phyloP scores from a whole-genome alignment of 352 stramenopile species.

The Phytophthora brassicae region DNA sequence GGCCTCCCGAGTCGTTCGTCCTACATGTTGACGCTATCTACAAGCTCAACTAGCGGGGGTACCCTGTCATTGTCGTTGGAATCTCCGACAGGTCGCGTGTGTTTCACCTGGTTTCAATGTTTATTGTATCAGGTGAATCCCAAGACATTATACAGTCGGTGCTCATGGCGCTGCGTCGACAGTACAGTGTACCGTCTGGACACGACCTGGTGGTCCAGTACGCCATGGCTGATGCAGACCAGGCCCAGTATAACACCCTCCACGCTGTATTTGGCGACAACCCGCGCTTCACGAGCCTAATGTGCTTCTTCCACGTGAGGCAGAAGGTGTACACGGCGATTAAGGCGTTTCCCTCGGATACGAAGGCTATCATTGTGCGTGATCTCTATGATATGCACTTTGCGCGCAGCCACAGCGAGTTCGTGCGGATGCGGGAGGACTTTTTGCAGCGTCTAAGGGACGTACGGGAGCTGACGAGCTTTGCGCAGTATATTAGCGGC shows the following conservation, averaged over 20 bases:
- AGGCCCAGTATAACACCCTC: background rate
- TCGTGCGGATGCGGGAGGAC: background rate
- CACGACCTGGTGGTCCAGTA: background rate
- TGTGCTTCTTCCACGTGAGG: conserved; percentile 24
- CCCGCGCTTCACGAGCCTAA: background rate
- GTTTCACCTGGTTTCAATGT: background rate
- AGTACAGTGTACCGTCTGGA: background rate
- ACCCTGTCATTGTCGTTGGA: background rate
- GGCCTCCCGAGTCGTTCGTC: background rate
- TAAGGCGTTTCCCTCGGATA: conserved; percentile 1
- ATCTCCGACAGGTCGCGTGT: background rate
- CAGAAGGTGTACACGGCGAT: conserved; percentile 15
- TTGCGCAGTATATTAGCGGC: conserved; percentile 10
- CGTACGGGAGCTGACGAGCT: background rate
- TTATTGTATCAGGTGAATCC: background rate
- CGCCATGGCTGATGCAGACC: conserved; percentile 19
- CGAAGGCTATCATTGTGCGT: background rate
- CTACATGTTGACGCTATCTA: background rate
- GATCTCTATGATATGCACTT: conserved; percentile 31
- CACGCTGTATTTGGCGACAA: background rate
- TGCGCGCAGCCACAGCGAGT: conserved; percentile 1
- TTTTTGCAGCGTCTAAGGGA: background rate
- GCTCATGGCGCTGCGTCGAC: background rate
- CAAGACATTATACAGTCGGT: background rate
- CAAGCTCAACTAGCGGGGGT: background rate